Evolutionary conservation across 148 eudicot species (phyloP), one percentile per base, ranked within the genome.

Genomic region (Dysphania ambrosioides): DNA sequence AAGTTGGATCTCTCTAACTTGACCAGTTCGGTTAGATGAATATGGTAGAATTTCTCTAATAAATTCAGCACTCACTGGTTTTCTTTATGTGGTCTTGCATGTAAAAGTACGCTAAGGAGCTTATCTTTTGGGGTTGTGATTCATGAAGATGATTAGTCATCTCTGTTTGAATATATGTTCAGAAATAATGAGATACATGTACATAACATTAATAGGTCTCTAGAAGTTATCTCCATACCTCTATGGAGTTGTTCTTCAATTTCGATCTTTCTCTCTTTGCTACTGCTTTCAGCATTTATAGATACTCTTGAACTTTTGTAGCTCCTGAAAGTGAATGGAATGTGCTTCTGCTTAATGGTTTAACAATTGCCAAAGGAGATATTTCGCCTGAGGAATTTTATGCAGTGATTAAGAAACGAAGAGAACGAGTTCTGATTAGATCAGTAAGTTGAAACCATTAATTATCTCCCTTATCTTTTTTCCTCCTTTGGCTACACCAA

Each of bases 291-390:
- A 16, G 23, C 68, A 16, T 8, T 21, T 38, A 27, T 41, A 1
- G 47, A 74, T 32, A 44, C 58, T 49, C 60, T 66, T 72, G 55
- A 63, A 71, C 55, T 73, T 58, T 49, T 78, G 78, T 87, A 95
- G 98, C 97, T 63, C 91, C 97, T 0, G 97, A 90, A 80, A 82
- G 77, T 49, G 93, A 92, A 79, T 95, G 98, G 98, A 88, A 85
- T 65, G 87, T 78, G 79, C 77, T 88, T 64, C 76, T 95, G 76
- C 81, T 95, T 70, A 73, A 87, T 41, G 93, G 96, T 63, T 27
- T 95, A 82, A 86, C 85, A 56, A 67, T 89, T 72, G 97, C 89
- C n/a, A 95, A 90, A 80, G 98, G 98, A 47, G 89, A 90, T 51
- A 57, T 89, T 62, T 59, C 90, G 3, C 97, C 92, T 0, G 92